Conservation (phyloP, 441 rosid species). For the Iberis amara region DNA sequence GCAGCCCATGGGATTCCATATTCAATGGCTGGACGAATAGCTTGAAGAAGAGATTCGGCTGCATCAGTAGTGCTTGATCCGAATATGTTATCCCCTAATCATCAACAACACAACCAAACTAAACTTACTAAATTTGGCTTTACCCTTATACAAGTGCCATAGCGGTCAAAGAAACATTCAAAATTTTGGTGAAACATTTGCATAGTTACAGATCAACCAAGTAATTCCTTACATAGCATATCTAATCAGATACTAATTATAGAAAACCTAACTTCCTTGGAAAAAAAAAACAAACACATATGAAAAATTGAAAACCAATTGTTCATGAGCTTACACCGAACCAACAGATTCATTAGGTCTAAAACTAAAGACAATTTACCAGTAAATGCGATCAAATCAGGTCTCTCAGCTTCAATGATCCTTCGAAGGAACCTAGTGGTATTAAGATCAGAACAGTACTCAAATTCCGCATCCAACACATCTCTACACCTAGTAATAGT, state of each 20-base stretch:
- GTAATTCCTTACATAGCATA: neutral
- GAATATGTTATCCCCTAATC: conserved; percentile 79
- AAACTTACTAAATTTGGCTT: conserved; percentile 3
- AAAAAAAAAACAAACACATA: no score
- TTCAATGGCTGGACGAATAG: conserved; percentile 65
- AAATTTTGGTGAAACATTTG: no score
- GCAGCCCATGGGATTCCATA: conserved; percentile 89
- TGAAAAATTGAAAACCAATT: no score
- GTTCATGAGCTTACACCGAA: no score
- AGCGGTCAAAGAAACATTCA: neutral
- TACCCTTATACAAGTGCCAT: neutral
- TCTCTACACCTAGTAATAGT: conserved; percentile 64
- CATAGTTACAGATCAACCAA: neutral
- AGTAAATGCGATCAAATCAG: conserved; percentile 78
- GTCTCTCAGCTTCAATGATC: conserved; percentile 64
- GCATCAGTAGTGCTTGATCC: conserved; percentile 78
- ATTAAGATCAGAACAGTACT: conserved; percentile 75
- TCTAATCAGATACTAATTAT: neutral
- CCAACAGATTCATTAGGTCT: neutral
- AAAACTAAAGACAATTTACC: conserved; percentile 34
- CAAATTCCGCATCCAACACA: conserved; percentile 51
- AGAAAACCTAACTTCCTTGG: no score
- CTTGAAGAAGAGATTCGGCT: conserved; percentile 69
- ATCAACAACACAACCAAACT: conserved; percentile 25
- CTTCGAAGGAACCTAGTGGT: conserved; percentile 64